Percentiles rank a stretch among this genome's conserved stretches.
Conservation (phyloP, 805 yeast species). For the Kuraishia piskuri region DNA sequence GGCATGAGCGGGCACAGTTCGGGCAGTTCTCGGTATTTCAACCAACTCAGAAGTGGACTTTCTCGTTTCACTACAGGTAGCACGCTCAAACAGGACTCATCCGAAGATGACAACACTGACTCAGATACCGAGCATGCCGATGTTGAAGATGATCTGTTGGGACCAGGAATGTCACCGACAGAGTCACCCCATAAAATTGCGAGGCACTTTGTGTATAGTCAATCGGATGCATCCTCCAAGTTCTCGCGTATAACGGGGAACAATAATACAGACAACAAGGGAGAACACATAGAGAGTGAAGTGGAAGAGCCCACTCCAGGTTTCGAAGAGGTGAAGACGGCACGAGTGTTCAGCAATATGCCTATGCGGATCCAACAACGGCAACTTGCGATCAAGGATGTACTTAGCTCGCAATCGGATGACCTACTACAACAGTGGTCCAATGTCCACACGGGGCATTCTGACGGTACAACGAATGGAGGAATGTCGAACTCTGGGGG, state of each 20-base stretch:
- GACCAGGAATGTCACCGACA: background rate
- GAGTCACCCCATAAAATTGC: background rate
- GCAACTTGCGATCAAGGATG: conserved; percentile 16
- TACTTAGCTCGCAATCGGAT: conserved; percentile 11
- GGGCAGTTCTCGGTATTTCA: background rate
- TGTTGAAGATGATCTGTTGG: background rate
- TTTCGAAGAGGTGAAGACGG: background rate
- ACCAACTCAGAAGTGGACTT: background rate
- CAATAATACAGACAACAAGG: background rate
- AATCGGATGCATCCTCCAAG: background rate
- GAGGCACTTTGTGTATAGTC: background rate
- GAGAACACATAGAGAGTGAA: background rate
- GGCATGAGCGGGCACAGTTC: background rate
- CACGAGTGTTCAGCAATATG: background rate
- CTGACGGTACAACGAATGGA: background rate
- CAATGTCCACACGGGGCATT: background rate
- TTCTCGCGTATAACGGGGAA: background rate
- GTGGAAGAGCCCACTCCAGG: background rate
- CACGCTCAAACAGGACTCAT: background rate
- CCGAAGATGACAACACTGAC: background rate
- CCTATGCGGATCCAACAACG: conserved; percentile 20
- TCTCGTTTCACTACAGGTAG: background rate
- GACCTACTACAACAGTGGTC: conserved; percentile 5
- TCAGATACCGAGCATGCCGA: background rate
- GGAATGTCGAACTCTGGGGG: background rate